Percentiles rank a stretch among this genome's conserved stretches.
These are phyloP conservation scores for Ambrosia artemisiifolia DNA, from an alignment of 129 eudicot species.

Conservation along the genomic window DNA sequence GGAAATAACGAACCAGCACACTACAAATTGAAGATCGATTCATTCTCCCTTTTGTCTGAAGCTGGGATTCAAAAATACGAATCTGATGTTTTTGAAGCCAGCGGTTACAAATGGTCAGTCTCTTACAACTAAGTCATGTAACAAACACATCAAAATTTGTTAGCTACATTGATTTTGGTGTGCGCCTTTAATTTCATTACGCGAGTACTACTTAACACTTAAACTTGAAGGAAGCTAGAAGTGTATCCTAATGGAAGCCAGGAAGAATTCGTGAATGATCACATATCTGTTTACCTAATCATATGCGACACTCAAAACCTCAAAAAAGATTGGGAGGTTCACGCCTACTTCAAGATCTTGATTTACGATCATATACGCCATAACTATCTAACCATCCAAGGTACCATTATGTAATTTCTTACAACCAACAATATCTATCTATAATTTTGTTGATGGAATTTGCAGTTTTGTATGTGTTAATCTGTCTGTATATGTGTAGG, in stretches of 20 bases:
- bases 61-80: slow-evolving; percentile 32
- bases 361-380: slow-evolving; percentile 34
- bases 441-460: neutral
- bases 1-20: slow-evolving; percentile 40
- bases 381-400: slow-evolving; percentile 38
- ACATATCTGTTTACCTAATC: slow-evolving; percentile 33
- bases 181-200: too few relatives aligned
- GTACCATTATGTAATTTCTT: neutral
- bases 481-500: slow-evolving; percentile 12
- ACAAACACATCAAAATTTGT: neutral
- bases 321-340: slow-evolving; percentile 30
- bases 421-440: too few relatives aligned
- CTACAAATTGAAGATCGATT: slow-evolving; percentile 32
- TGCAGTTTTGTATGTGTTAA: neutral
- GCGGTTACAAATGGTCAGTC: slow-evolving; percentile 37
- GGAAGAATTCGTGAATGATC: slow-evolving; percentile 19
- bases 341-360: slow-evolving; percentile 33
- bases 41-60: slow-evolving; percentile 32
- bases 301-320: slow-evolving; percentile 26
- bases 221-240: slow-evolving; percentile 29
- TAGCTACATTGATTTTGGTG: too few relatives aligned
- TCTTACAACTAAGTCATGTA: neutral
- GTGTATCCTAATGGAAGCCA: slow-evolving; percentile 36
- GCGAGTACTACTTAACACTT: neutral
- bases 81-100: slow-evolving; percentile 33